Evolutionary conservation across 441 rosid species (phyloP).

Genomic region (Theobroma grandiflorum): DNA sequence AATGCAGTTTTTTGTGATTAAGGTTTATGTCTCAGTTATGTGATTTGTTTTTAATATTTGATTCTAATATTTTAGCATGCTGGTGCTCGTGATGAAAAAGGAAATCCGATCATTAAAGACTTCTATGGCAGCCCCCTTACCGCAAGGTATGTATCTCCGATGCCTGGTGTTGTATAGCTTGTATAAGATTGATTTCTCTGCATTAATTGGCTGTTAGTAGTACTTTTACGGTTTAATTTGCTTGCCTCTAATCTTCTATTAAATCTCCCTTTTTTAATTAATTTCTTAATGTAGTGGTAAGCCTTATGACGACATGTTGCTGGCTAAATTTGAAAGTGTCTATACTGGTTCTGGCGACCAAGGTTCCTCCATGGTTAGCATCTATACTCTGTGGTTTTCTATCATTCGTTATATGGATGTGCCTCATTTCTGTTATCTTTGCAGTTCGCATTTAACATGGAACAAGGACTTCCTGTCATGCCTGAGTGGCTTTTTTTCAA

Average conservation of each 20-base stretch:
- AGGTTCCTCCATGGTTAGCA: constrained; percentile 88
- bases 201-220: constrained; percentile 19
- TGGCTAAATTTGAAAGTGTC: constrained; percentile 85
- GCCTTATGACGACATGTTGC: constrained; percentile 71
- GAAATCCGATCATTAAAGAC: constrained; percentile 86
- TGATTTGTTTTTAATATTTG: constrained; percentile 9
- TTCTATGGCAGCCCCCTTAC: constrained; percentile 85
- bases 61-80: constrained; percentile 60
- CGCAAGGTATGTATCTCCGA: constrained; percentile 64
- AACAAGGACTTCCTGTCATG: constrained; percentile 89
- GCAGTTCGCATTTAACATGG: constrained; percentile 87
- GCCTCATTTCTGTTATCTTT: constrained; percentile 36
- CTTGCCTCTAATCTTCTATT: constrained; percentile 24
- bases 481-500: constrained; percentile 88
- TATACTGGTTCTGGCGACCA: constrained; percentile 90
- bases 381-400: constrained; percentile 23
- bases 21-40: constrained; percentile 5
- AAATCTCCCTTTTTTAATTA: neutral
- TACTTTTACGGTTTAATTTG: constrained; percentile 20
- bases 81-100: constrained; percentile 83
- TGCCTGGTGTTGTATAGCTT: neutral
- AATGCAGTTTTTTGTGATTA: neutral
- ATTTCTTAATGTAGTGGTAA: constrained; percentile 70
- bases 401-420: constrained; percentile 13
- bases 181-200: neutral